Evolutionary conservation across 2,329 filamentous ascomycete species (phyloP).

Genomic region (Didymellaceae sp.): DNA sequence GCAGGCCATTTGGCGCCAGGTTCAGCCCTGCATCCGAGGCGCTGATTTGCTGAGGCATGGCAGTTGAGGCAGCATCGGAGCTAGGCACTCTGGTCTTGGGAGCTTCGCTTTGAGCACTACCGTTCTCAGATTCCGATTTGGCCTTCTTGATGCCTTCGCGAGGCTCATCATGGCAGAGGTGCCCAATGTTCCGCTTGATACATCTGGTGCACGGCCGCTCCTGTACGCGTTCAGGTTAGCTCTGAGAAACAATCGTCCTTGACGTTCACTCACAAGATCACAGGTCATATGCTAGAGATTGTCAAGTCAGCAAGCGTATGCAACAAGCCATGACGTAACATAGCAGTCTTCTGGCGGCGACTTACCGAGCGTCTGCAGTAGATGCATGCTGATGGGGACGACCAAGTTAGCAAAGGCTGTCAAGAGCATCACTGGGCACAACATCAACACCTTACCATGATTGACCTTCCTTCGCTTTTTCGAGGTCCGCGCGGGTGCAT

Average conservation of each 20-base stretch:
- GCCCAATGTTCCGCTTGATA: conserved; percentile 98
- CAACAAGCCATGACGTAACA: conserved; percentile 19
- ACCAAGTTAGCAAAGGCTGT: conserved; percentile 38
- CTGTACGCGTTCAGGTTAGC: conserved; percentile 58
- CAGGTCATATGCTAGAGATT: conserved; percentile 59
- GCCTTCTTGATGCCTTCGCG: conserved; percentile 82
- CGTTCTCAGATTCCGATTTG: conserved; percentile 62
- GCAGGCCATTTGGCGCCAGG: conserved; percentile 45
- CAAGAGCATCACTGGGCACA: conserved; percentile 32
- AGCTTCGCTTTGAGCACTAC: conserved; percentile 39
- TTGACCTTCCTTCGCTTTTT: conserved; percentile 63
- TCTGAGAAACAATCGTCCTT: conserved; percentile 27
- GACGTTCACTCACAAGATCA: conserved; percentile 52
- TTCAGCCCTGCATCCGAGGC: conserved; percentile 48
- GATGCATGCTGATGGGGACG: conserved; percentile 53
- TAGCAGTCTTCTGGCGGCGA: conserved; percentile 29
- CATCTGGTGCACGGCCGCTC: conserved; percentile 96
- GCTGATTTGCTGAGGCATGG: conserved; percentile 38
- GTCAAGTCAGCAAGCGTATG: conserved; percentile 43
- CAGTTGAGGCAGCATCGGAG: conserved; percentile 37
- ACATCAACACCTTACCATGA: conserved; percentile 51
- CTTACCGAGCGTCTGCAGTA: conserved; percentile 61
- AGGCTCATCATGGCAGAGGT: conserved; percentile 97
- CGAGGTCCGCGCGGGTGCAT: conserved; percentile 42
- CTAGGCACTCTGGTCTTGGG: conserved; percentile 38